Evolutionary conservation across 2,329 filamentous ascomycete genomes (phyloP), one percentile per base, ranked within the genome.

Genomic region (Colletotrichum plurivorum): DNA sequence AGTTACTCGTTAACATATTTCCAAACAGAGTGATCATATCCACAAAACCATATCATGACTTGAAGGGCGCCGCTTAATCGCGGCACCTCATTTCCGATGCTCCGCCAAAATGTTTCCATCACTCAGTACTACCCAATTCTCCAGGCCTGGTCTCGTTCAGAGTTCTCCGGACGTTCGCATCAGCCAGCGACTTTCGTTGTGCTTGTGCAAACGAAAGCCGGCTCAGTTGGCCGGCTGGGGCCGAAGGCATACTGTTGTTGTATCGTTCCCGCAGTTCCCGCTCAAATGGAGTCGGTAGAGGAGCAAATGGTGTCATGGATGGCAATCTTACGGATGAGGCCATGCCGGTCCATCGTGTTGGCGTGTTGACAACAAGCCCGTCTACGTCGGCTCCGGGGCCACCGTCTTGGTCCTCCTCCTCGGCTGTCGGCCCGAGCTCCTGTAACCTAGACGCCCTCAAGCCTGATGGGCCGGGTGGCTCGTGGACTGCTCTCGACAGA

Each of bases 331-430:
- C 77, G 5, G 81, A 77, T 36, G 80, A 76, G 7, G 80, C 76
- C 58, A 80, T 76, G 4, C 84, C 81, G 3, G 82, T 84, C 79
- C 83, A 82, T 57, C 82, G 82, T n/a, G 83, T 85, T 2, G 84
- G 84, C 8, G 84, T 86, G 55, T 81, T 80, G 15, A 81, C 63
- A 13, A 69, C 25, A 4, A 64, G 52, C 27, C 55, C 46, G 27
- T 62, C 54, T 7, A 39, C 51, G 18, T 69, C 69, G 16, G 25
- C 45, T 13, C 59, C 70, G 9, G 60, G 58, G 7, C 43, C 60
- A n/a, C 51, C 63, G 16, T 67, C 67, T 13, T 68, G 57, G 25
- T 71, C 67, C 52, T 71, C 68, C 13, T 71, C 70, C 20, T 59
- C 59, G 3, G 45, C 48, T 10, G 57, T 43, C 22, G 59, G 63